phyloP scores from a whole-genome alignment of 2,329 filamentous ascomycete genomes.

The Botrytis medusae region DNA sequence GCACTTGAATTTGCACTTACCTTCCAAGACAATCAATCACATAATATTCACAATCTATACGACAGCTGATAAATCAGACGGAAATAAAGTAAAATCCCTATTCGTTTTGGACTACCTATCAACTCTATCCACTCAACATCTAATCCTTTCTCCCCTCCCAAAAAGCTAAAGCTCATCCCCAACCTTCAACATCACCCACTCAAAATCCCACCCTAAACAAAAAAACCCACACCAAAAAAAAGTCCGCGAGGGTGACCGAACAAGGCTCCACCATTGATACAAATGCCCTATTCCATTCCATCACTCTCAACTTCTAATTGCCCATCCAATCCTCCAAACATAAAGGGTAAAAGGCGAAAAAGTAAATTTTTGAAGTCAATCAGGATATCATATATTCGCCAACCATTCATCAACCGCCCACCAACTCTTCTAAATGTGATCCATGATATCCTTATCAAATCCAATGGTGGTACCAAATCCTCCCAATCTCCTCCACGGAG shows the following conservation, averaged over 20 bases:
- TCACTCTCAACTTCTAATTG: conserved; percentile 16
- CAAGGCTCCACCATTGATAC: conserved; percentile 20
- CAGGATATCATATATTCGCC: conserved; percentile 23
- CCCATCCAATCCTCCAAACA: not conserved
- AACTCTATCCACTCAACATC: not conserved
- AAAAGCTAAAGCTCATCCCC: not conserved
- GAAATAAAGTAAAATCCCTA: not conserved
- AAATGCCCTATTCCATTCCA: conserved; percentile 6
- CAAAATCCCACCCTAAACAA: not conserved
- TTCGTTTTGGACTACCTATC: conserved; percentile 8
- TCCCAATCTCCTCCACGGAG: conserved; percentile 15
- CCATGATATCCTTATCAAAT: conserved; percentile 19
- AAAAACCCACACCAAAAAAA: not conserved
- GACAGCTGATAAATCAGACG: not conserved
- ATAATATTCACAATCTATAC: not conserved
- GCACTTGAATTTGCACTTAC: not conserved
- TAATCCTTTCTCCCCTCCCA: not conserved
- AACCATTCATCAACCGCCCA: conserved; percentile 16
- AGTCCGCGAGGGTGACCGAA: not conserved
- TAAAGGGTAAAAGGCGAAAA: conserved; percentile 11
- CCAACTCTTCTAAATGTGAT: conserved; percentile 17
- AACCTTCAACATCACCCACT: not conserved
- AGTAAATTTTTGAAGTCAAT: conserved; percentile 4
- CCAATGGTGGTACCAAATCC: conserved; percentile 4
- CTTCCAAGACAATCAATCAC: not conserved